These are phyloP conservation scores for Ustilago lituana DNA, from an alignment of 1,284 basidiomycete genomes.

Conservation along the genomic window DNA sequence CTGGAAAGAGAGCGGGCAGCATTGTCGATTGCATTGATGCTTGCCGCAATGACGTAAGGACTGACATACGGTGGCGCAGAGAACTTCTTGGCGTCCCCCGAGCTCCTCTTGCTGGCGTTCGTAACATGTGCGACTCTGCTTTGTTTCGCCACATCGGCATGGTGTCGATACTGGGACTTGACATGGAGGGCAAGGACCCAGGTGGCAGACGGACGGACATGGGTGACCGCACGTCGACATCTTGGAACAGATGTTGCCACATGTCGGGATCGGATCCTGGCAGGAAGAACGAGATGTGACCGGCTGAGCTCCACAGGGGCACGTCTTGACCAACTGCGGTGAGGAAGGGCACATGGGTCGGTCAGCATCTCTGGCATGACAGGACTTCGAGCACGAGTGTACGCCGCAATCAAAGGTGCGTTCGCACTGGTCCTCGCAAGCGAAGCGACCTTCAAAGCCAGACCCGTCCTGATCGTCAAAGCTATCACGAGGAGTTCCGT, in stretches of 20 bases:
- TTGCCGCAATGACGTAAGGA: slow-evolving; percentile 60
- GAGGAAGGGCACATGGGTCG: slow-evolving; percentile 52
- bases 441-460: slow-evolving; percentile 47
- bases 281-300: slow-evolving; percentile 46
- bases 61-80: slow-evolving; percentile 56
- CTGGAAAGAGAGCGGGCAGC: slow-evolving; percentile 63
- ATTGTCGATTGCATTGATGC: slow-evolving; percentile 58
- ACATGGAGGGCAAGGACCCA: slow-evolving; percentile 62
- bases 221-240: slow-evolving; percentile 55
- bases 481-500: slow-evolving; percentile 41
- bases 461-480: slow-evolving; percentile 17
- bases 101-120: slow-evolving; percentile 45
- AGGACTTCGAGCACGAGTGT: slow-evolving; percentile 55
- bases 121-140: slow-evolving; percentile 51
- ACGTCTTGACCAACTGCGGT: slow-evolving; percentile 53
- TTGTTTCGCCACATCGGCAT: slow-evolving; percentile 64
- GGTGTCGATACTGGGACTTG: slow-evolving; percentile 54
- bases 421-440: slow-evolving; percentile 51
- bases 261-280: slow-evolving; percentile 60
- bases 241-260: slow-evolving; percentile 51
- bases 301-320: slow-evolving; percentile 58
- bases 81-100: slow-evolving; percentile 51
- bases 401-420: slow-evolving; percentile 57
- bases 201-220: slow-evolving; percentile 55
- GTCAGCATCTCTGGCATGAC: slow-evolving; percentile 48